Conservation (phyloP, 2,329 filamentous ascomycete species). For the Leptographium galeiforme region DNA sequence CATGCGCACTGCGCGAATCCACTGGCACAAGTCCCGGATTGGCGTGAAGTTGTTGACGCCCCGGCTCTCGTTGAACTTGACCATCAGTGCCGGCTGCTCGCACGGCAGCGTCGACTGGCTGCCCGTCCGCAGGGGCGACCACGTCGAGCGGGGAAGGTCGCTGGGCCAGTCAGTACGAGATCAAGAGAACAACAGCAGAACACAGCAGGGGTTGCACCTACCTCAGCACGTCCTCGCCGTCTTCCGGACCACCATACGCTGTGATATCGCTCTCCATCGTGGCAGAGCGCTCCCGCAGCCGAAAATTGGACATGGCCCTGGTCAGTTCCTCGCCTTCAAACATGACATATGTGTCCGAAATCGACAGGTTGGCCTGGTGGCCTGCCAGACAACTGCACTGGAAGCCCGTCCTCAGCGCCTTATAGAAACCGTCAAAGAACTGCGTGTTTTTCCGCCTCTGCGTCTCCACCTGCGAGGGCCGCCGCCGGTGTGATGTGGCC, state of each 20-base stretch:
- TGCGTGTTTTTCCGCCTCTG: conserved; percentile 5
- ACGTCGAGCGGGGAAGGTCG: conserved; percentile 7
- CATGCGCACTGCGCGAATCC: conserved; percentile 5
- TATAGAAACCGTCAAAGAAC: conserved; percentile 8
- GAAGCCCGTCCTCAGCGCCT: conserved; percentile 9
- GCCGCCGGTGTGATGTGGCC: neutral
- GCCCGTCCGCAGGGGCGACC: conserved; percentile 4
- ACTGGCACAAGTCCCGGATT: conserved; percentile 10
- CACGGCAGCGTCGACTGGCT: conserved; percentile 4
- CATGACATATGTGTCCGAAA: conserved; percentile 9
- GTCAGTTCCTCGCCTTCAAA: conserved; percentile 5
- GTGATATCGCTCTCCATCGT: conserved; percentile 7
- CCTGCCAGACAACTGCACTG: conserved; percentile 6
- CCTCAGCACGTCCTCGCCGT: conserved; percentile 4
- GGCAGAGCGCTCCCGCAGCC: conserved; percentile 1
- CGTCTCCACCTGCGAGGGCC: conserved; percentile 1
- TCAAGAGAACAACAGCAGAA: neutral
- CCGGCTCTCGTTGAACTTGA: conserved; percentile 10
- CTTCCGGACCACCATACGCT: conserved; percentile 1
- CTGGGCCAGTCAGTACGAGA: neutral
- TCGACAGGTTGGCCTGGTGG: conserved; percentile 10
- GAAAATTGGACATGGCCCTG: conserved; percentile 2
- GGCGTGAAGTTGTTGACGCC: conserved; percentile 8
- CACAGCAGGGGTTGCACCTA: neutral
- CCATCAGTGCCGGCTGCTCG: conserved; percentile 6